Conservation (phyloP, 2,329 filamentous ascomycete species). For the Neofusicoccum cordaticola region DNA sequence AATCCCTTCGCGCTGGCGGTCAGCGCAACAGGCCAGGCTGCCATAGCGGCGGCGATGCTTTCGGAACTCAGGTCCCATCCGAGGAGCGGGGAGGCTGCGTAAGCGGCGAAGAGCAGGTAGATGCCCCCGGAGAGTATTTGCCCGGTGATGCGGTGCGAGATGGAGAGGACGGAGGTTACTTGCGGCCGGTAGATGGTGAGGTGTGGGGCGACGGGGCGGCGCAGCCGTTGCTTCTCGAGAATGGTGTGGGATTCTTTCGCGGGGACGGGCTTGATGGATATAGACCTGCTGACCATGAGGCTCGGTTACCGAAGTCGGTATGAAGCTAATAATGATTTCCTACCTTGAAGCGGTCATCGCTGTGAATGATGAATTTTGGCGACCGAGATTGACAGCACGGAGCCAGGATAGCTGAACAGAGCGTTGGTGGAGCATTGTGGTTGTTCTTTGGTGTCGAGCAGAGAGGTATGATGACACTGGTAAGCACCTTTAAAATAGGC, state of each 20-base stretch:
- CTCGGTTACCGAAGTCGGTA: too few species aligned
- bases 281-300: too few species aligned
- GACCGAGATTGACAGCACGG: too few species aligned
- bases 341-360: too few species aligned
- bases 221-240: constrained; percentile 73
- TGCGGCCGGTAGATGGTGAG: constrained; percentile 64
- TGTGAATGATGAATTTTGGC: too few species aligned
- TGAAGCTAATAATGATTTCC: too few species aligned
- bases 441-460: too few species aligned
- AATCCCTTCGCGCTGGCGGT: constrained; percentile 53
- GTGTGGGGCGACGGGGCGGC: constrained; percentile 21
- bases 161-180: constrained; percentile 78
- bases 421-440: too few species aligned
- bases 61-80: constrained; percentile 68
- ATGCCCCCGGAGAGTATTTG: constrained; percentile 66
- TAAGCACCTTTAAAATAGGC: too few species aligned
- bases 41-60: constrained; percentile 63
- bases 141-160: constrained; percentile 82
- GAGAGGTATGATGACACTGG: too few species aligned
- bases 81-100: constrained; percentile 73
- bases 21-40: constrained; percentile 49
- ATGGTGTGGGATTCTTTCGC: constrained; percentile 57
- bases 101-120: constrained; percentile 77
- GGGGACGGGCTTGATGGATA: neutral
- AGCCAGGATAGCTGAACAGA: too few species aligned